Evolutionary conservation across 352 stramenopile genomes (phyloP), one percentile per base, ranked within the genome.

Genomic region (Aphanomyces astaci): DNA sequence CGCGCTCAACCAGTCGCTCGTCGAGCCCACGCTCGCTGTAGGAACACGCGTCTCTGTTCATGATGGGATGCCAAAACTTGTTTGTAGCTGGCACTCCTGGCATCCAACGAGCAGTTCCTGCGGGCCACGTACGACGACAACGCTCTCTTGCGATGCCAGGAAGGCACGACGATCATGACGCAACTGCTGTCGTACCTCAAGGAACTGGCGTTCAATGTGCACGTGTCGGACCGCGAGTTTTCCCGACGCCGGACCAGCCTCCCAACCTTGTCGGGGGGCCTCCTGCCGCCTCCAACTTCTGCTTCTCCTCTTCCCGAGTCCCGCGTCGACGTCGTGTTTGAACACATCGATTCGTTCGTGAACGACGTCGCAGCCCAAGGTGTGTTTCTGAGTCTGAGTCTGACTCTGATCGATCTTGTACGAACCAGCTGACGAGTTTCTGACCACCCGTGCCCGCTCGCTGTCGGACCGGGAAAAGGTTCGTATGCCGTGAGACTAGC

Each of bases 21-120:
- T 94, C 68, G 86, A 92, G 64, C 84, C 82, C 0, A 94, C 81
- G 68, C 74, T 91, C 17, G 80, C 87, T 75, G 84, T 93, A 70
- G n/a, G n/a, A n/a, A n/a, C 28, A 27, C n/a, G 49, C 15, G 13
- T 63, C 17, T 19, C 9, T 33, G 13, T 46, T 11, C 22, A 39
- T 24, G 30, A 11, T 2, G 9, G 5, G 4, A 1, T 31, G 7
- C 4, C 19, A 19, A 7, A 25, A 43, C 17, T 28, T 30, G 4
- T 33, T 40, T 24, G 56, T 64, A 64, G 60, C 48, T 66, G 24
- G 17, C 36, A 22, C 15, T 66, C 4, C n/a, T 40, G 7, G 7
- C 45, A 9, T 13, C 51, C n/a, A 59, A 48, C 24, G 85, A 92
- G 59, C 73, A 88, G 66, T 73, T 94, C 49, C 82, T 91, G 31